Evolutionary conservation across 768 basidiomycete genomes (phyloP), one percentile per base, ranked within the genome.

Genomic region (Aureoboletus auriporus): DNA sequence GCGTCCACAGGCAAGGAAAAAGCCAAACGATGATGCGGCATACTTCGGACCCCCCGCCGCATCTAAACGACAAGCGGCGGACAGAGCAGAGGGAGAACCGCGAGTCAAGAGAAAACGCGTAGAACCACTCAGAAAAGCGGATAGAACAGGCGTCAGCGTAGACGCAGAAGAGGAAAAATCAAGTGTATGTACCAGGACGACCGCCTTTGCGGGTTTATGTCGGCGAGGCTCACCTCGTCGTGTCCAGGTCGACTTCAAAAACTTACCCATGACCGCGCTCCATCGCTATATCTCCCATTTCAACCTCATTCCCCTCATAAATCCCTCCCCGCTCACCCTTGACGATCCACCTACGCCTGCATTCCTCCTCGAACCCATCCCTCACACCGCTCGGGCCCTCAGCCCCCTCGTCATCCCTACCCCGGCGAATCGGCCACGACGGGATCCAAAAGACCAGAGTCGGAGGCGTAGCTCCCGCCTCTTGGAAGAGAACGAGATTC

Each of bases 281-380:
- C 78, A 88, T 61, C 79, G 82, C 49, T 92, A 92, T 64, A 75
- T 92, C 50, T 72, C 75, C 14, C 81, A 84, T 47, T 86, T 79
- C 58, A 83, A 89, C 60, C 76, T 90, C 43, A 73, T 87, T 16
- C 89, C 89, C 12, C 60, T 65, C 34, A 76, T 92, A 39, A 76
- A 79, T 53, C 89, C 89, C 16, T 83, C 84, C 11, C 87, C 90
- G 12, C 68, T 83, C 45, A 73, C 78, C 6, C 71, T 74, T 5
- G 75, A 79, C 44, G 84, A 86, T 60, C 89, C 89, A 11, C 86
- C 87, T 10, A 74, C 83, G 1, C 89, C 89, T 0, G 70, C 71
- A 12, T 69, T 75, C 35, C 74, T 92, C 39, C 74, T 80, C 36
- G 74, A 78, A 50, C 74, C 76, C 13, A 63, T 64, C 17, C 67